A percentile compares a stretch with the other conserved stretches of the same genome.
phyloP scores from a whole-genome alignment of 345 rosid species.

The Psidium guajava region DNA sequence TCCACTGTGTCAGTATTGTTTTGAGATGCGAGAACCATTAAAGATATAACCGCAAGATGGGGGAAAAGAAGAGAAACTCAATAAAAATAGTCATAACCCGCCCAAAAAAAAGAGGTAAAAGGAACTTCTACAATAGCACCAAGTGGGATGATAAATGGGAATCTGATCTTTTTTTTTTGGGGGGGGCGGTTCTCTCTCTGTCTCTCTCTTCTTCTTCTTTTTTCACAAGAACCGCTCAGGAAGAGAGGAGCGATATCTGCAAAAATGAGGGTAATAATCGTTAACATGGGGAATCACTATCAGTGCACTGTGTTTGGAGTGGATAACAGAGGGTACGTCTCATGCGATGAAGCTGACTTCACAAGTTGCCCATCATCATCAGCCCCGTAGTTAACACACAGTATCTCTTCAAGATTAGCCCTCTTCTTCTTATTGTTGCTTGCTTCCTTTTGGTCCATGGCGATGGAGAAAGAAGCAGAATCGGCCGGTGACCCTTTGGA shows the following conservation, averaged over 20 bases:
- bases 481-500: neutral
- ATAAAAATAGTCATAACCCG: neutral
- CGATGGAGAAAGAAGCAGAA: neutral
- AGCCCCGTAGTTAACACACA: conserved; percentile 7
- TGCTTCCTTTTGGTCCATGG: neutral
- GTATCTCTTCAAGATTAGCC: conserved; percentile 23
- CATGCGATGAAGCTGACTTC: conserved; percentile 2
- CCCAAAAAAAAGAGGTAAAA: neutral
- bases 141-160: conserved; percentile 7
- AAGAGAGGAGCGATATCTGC: neutral
- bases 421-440: conserved; percentile 2
- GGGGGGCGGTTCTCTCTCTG: neutral
- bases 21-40: neutral
- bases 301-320: neutral
- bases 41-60: neutral
- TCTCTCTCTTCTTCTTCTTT: neutral
- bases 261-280: neutral
- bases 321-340: conserved; percentile 37
- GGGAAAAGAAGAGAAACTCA: neutral
- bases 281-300: neutral
- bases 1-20: neutral
- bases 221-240: neutral
- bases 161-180: neutral
- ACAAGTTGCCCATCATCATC: neutral
- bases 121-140: neutral